phyloP scores from a whole-genome alignment of 1,139 yeast species.

The Candida smagusa region DNA sequence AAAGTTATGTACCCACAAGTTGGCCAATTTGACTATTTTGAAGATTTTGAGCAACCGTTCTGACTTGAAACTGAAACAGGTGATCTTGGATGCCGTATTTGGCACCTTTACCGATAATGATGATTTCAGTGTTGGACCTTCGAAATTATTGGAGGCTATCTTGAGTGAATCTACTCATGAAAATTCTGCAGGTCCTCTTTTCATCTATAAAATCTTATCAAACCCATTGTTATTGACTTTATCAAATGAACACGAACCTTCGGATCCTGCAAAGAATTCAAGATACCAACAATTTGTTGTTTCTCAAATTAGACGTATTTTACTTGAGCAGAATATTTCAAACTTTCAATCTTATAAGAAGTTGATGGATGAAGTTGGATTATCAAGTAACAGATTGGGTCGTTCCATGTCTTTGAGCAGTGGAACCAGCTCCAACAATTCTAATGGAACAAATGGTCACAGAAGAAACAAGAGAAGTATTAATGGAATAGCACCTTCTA shows the following conservation, averaged over 20 bases:
- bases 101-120: conserved; percentile 40
- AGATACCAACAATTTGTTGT: conserved; percentile 57
- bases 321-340: conserved; percentile 54
- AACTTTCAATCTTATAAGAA: conserved; percentile 77
- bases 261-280: conserved; percentile 18
- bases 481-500: conserved; percentile 12
- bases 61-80: conserved; percentile 59
- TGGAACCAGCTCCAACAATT: conserved; percentile 17
- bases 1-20: conserved; percentile 73
- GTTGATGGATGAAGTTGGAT: conserved; percentile 89
- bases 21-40: conserved; percentile 79
- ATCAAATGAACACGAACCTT: conserved; percentile 27
- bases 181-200: conserved; percentile 76
- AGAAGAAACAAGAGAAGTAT: conserved; percentile 23
- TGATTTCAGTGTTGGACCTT: conserved; percentile 23
- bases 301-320: conserved; percentile 57
- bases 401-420: conserved; percentile 24
- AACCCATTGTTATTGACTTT: conserved; percentile 50
- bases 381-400: conserved; percentile 39
- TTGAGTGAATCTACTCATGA: conserved; percentile 46
- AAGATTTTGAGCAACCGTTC: conserved; percentile 72
- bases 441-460: conserved; percentile 9
- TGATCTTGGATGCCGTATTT: conserved; percentile 63
- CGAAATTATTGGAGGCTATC: conserved; percentile 37
- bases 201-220: conserved; percentile 73